Evolutionary conservation across 768 basidiomycete genomes (phyloP).

Genomic region (Porpolomopsis calyptriformis): DNA sequence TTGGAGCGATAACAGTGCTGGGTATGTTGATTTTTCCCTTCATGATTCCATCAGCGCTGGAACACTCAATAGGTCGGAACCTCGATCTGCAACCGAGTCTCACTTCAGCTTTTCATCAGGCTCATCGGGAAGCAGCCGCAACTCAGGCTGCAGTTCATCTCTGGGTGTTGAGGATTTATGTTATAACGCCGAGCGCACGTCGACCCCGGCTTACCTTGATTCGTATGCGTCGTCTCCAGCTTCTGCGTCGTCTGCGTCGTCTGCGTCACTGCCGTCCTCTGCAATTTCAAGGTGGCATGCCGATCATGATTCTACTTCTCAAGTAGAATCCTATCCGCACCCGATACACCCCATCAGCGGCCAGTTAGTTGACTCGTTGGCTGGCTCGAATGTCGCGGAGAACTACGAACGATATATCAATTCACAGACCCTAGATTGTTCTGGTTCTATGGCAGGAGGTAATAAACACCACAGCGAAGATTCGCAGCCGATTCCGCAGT

Average conservation of each 20-base stretch:
- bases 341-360: neutral
- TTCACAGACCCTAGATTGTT: neutral
- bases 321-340: neutral
- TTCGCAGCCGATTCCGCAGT: no score
- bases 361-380: neutral
- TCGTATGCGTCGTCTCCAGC: conserved; percentile 1
- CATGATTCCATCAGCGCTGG: no score
- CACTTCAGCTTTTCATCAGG: conserved; percentile 2
- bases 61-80: conserved; percentile 2
- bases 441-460: neutral
- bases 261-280: neutral
- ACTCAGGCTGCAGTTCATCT: neutral
- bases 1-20: neutral
- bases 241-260: neutral
- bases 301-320: no score
- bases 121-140: neutral
- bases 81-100: conserved; percentile 1
- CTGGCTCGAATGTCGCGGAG: neutral
- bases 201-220: neutral
- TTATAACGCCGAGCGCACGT: neutral
- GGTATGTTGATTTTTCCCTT: neutral
- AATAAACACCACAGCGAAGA: neutral
- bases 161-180: neutral
- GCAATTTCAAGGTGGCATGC: no score
- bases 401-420: neutral